These are phyloP conservation scores for Talaromyces sp. DNA, from an alignment of 2,329 filamentous ascomycete genomes.

Conservation along the genomic window DNA sequence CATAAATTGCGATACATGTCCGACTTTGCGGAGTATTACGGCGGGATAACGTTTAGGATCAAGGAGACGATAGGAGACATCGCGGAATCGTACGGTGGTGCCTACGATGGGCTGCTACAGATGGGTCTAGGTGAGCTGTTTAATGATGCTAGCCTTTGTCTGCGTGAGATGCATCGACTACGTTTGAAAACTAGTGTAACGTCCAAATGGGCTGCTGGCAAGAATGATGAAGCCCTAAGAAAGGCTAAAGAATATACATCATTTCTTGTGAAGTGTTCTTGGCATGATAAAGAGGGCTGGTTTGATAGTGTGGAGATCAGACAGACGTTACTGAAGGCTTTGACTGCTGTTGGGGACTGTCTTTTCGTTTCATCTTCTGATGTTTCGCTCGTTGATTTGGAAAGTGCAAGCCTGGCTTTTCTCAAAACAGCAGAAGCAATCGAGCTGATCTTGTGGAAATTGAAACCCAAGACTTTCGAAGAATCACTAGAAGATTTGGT, in stretches of 20 bases:
- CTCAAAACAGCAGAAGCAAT: neutral
- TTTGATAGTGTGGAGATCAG: neutral
- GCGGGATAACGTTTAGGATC: neutral
- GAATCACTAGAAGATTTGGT: neutral
- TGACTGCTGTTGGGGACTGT: neutral
- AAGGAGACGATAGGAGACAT: neutral
- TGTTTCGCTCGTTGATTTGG: neutral
- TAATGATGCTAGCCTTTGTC: neutral
- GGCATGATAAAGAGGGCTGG: neutral
- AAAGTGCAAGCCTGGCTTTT: neutral
- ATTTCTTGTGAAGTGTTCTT: neutral
- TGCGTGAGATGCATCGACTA: neutral
- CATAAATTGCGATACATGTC: neutral
- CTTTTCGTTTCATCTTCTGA: neutral
- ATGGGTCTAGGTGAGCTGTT: neutral
- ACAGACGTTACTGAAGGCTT: neutral
- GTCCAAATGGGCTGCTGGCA: neutral
- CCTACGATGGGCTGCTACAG: neutral
- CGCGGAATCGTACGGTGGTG: neutral
- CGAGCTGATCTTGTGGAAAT: neutral
- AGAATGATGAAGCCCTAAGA: neutral
- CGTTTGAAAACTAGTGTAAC: neutral
- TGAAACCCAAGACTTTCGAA: neutral
- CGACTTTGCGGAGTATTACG: neutral
- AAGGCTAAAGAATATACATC: neutral